Base-by-base conservation (phyloP, 2,329 filamentous ascomycete species). In the Venturia effusa region DNA sequence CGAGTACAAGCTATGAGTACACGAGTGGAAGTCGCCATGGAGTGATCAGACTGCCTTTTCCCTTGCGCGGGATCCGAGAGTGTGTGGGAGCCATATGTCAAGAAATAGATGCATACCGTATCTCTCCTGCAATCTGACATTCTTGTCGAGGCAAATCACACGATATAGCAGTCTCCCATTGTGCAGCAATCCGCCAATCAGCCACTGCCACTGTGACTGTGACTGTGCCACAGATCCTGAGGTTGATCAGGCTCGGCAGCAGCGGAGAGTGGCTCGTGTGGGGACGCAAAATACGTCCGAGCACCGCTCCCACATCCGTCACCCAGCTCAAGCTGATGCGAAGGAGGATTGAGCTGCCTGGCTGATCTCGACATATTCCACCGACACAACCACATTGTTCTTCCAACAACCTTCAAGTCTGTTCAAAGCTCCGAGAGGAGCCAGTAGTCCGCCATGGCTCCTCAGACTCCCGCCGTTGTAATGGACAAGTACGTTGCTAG, bases 391-490 rank as follows among this genome's bases (percentile, higher is more conserved):
- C n/a, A 34, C 34, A 27, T 17, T 13, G 27, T 15, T n/a, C 17
- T 10, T 17, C 10, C 15, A 32, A 19, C n/a, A 27, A 57, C 51
- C n/a, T 19, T n/a, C 30, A 32, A 34, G 30, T 34, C 19, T 34
- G 17, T n/a, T 4, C 27, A 24, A 57, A 34, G 51, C 51, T 30
- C 51, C 51, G 19, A 37, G 51, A 57, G 51, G 51, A 37, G 51
- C 54, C 51, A 57, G 19, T 32, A 22, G 48, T 68, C 69, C 71
- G 81, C 75, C 72, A 99, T 99, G 94, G 93, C 94, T 75, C 89
- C 89, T 81, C 93, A 97, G 86, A 97, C 94, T 76, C 94, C 94
- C 73, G 94, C 94, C 90, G 94, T 99, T 97, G 94, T 99, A 91
- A 99, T 99, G 93, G 94, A 99, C 94, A 99, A 99, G 94, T 97